These are phyloP conservation scores for Teunomyces lycoperdinae DNA, from an alignment of 805 yeast species.

Conservation along the genomic window DNA sequence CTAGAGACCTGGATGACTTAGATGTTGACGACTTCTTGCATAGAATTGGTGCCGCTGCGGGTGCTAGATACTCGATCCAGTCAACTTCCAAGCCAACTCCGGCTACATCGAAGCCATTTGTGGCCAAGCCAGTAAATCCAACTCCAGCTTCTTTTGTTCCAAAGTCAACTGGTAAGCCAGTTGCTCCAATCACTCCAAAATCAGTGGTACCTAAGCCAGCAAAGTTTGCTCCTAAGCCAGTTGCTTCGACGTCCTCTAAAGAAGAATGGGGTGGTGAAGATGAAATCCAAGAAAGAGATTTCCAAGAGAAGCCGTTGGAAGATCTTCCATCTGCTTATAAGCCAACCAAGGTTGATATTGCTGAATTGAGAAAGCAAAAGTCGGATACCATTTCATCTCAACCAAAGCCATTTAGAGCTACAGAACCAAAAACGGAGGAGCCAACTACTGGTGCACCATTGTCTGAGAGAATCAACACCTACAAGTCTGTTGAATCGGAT, in stretches of 20 bases:
- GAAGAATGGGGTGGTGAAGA: conserved; percentile 71
- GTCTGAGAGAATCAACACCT: conserved; percentile 43
- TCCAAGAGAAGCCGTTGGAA: conserved; percentile 47
- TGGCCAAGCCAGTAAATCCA: conserved; percentile 28
- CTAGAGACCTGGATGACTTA: conserved; percentile 90
- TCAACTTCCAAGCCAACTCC: conserved; percentile 14
- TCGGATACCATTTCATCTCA: conserved; percentile 45
- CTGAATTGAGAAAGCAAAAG: conserved; percentile 49
- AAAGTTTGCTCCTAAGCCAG: conserved; percentile 26
- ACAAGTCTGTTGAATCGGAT: conserved; percentile 35
- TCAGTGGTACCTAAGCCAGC: conserved; percentile 19
- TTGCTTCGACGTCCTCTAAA: conserved; percentile 24
- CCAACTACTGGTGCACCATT: conserved; percentile 23
- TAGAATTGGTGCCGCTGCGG: conserved; percentile 86
- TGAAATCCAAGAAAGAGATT: conserved; percentile 54
- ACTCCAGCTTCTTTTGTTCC: conserved; percentile 29
- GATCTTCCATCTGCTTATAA: conserved; percentile 60
- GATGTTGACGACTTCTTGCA: conserved; percentile 71
- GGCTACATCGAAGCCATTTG: conserved; percentile 22
- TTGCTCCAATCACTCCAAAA: conserved; percentile 7
- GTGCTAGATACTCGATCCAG: conserved; percentile 86
- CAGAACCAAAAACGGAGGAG: conserved; percentile 27
- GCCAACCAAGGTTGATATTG: conserved; percentile 62
- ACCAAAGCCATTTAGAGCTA: conserved; percentile 24
- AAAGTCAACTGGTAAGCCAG: conserved; percentile 38